A percentile compares a stretch with the other conserved stretches of the same genome.
Evolutionary conservation across 768 basidiomycete species (phyloP).

Genomic region (Leccinum barrowsii): DNA sequence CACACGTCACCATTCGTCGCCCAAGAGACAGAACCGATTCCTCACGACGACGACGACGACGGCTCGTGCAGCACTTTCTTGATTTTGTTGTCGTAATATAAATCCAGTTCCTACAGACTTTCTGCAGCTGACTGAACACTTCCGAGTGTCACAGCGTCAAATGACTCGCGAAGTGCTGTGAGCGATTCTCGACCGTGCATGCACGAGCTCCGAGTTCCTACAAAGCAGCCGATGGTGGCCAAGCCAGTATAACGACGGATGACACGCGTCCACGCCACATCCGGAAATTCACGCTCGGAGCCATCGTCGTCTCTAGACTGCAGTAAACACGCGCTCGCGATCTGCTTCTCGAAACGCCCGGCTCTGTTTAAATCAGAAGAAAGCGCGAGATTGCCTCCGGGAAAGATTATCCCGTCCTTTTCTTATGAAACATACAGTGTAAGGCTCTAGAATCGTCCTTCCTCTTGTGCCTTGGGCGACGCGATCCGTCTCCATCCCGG

Average conservation of each 20-base stretch:
- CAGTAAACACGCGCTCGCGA: conserved; percentile 45
- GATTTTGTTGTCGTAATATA: conserved; percentile 93
- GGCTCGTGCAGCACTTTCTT: conserved; percentile 66
- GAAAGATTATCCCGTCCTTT: no score
- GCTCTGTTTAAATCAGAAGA: no score
- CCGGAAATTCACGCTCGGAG: conserved; percentile 65
- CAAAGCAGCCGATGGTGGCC: not conserved
- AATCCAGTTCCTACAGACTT: conserved; percentile 80
- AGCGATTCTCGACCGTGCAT: conserved; percentile 70
- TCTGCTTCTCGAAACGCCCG: not conserved
- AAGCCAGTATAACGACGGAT: not conserved
- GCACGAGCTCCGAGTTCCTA: conserved; percentile 85
- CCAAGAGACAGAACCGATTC: not conserved
- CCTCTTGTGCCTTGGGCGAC: conserved; percentile 45
- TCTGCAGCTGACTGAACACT: conserved; percentile 59
- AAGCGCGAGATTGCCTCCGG: no score
- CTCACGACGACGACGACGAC: conserved; percentile 54
- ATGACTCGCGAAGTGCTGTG: conserved; percentile 60
- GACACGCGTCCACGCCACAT: conserved; percentile 74
- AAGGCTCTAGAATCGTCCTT: conserved; percentile 43
- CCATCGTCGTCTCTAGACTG: conserved; percentile 31
- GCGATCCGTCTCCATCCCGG: conserved; percentile 54
- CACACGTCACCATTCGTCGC: not conserved
- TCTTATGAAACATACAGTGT: no score
- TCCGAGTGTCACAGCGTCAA: conserved; percentile 78